Evolutionary conservation across 2,329 filamentous ascomycete genomes (phyloP).

Genomic region (Xylaria sp.): DNA sequence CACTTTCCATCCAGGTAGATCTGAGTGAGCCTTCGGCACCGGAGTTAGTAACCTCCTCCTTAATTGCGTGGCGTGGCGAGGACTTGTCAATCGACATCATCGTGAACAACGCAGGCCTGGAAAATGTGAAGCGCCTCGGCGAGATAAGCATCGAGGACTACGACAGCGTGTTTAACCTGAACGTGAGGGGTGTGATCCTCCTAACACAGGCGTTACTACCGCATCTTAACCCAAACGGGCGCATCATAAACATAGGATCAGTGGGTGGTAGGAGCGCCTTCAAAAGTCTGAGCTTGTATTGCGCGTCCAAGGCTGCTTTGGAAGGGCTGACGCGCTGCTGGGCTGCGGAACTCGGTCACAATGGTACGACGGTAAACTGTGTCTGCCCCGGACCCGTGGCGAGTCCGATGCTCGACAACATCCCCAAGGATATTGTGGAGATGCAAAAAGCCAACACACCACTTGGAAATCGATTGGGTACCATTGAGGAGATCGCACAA

Average conservation of each 20-base stretch:
- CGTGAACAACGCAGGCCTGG: constrained; percentile 38
- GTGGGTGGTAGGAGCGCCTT: constrained; percentile 47
- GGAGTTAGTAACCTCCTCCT: constrained; percentile 16
- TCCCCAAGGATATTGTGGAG: constrained; percentile 44
- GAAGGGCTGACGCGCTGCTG: constrained; percentile 55
- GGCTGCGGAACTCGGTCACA: constrained; percentile 52
- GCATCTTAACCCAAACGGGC: constrained; percentile 40
- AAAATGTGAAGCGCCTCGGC: constrained; percentile 33
- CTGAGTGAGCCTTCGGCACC: constrained; percentile 24
- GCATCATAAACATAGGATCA: constrained; percentile 57
- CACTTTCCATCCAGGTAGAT: constrained; percentile 21
- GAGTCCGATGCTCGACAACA: constrained; percentile 52
- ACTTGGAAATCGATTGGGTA: constrained; percentile 47
- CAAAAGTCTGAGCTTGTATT: constrained; percentile 45
- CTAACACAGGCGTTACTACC: constrained; percentile 50
- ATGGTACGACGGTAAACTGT: constrained; percentile 56
- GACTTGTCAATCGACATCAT: constrained; percentile 31
- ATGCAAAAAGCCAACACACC: constrained; percentile 47
- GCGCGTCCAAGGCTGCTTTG: constrained; percentile 53
- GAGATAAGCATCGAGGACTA: constrained; percentile 47
- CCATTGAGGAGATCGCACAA: constrained; percentile 48
- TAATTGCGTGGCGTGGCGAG: constrained; percentile 18
- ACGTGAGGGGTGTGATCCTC: constrained; percentile 50
- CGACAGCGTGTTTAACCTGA: constrained; percentile 50
- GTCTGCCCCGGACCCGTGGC: constrained; percentile 55